Conservation (phyloP, 495 filamentous ascomycete genomes). For the Elaphomyces granulatus region DNA sequence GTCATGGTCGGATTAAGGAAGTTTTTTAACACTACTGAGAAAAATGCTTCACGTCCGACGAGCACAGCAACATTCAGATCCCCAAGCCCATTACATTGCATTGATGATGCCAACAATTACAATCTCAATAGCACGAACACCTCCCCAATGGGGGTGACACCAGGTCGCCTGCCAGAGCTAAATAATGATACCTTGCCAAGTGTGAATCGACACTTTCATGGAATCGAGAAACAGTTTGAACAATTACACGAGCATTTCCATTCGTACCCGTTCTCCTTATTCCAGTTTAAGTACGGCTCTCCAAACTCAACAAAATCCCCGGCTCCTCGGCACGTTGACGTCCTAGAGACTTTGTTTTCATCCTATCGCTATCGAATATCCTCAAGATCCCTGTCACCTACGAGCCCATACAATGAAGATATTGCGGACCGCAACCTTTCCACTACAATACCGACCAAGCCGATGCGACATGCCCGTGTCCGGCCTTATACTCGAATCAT, state of each 20-base stretch:
- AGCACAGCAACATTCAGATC: no score
- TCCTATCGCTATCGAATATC: conserved; percentile 18
- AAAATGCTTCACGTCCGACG: no score
- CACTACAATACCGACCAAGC: conserved; percentile 1
- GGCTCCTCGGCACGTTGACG: conserved; percentile 25
- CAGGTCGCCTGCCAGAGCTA: background rate
- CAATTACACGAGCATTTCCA: conserved; percentile 24
- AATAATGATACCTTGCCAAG: conserved; percentile 7
- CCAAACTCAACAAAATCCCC: conserved; percentile 8
- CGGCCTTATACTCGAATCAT: conserved; percentile 15
- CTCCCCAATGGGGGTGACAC: background rate
- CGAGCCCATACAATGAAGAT: conserved; percentile 32
- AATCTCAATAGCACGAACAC: background rate
- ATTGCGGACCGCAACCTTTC: conserved; percentile 35
- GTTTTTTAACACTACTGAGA: no score
- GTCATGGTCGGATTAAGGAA: no score
- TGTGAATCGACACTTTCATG: conserved; percentile 22
- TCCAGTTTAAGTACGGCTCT: conserved; percentile 8
- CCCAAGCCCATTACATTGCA: background rate
- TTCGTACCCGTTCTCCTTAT: conserved; percentile 15
- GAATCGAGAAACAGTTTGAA: conserved; percentile 30
- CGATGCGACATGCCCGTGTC: background rate
- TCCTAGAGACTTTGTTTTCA: conserved; percentile 26
- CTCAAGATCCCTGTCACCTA: conserved; percentile 16
- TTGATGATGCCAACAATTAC: background rate